These are phyloP conservation scores for Rosa multiflora DNA, from an alignment of 306 rosid genomes.

Conservation along the genomic window DNA sequence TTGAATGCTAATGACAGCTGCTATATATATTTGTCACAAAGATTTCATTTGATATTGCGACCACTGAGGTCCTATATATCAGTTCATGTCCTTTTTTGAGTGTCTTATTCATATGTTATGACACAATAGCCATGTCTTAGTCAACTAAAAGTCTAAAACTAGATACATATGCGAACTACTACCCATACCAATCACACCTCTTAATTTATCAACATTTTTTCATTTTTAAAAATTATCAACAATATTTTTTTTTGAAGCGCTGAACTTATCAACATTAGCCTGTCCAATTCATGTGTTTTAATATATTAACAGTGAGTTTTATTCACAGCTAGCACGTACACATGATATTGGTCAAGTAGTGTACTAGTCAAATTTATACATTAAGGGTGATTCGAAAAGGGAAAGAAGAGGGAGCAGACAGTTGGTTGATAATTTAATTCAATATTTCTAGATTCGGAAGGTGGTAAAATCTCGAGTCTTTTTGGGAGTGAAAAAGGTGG, in stretches of 20 bases:
- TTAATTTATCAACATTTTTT: too few relatives aligned
- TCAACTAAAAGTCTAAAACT: slow-evolving; percentile 13
- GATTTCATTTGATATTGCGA: background rate
- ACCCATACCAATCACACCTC: too few relatives aligned
- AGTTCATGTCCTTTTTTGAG: slow-evolving; percentile 10
- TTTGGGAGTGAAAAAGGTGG: background rate
- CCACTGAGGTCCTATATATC: background rate
- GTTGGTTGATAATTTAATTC: background rate
- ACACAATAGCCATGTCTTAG: slow-evolving; percentile 1
- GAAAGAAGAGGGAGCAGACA: background rate
- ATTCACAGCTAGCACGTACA: too few relatives aligned
- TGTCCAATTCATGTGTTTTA: background rate
- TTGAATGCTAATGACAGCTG: slow-evolving; percentile 18
- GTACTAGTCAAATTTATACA: too few relatives aligned
- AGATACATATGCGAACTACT: background rate
- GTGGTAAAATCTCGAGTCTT: background rate
- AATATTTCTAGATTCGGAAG: background rate
- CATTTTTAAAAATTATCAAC: too few relatives aligned
- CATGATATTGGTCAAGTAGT: too few relatives aligned
- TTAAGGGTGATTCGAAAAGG: background rate
- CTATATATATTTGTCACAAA: background rate
- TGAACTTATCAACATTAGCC: background rate
- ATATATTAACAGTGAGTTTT: too few relatives aligned
- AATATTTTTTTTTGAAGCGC: too few relatives aligned
- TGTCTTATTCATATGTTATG: background rate